A percentile compares a stretch with the other conserved stretches of the same genome.
Evolutionary conservation across 202 grass and related monocot species (phyloP).

Genomic region (Schoenoplectus triqueter): DNA sequence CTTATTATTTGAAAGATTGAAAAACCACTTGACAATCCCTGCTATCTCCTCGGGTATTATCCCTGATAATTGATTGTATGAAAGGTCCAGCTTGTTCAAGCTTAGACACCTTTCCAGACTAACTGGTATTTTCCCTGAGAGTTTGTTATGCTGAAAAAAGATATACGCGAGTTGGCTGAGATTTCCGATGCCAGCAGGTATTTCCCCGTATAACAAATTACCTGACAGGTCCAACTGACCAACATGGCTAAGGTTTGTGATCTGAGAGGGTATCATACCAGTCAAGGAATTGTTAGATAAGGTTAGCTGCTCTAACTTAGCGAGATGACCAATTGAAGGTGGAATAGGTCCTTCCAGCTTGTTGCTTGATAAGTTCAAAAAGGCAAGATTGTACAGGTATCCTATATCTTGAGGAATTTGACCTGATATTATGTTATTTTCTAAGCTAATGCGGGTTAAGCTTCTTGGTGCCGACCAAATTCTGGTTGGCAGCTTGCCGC

Average conservation of each 20-base stretch:
- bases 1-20: constrained; percentile 76
- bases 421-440: constrained; percentile 65
- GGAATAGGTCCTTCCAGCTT: constrained; percentile 61
- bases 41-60: constrained; percentile 49
- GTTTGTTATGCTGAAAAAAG: constrained; percentile 53
- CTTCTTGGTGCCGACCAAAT: constrained; percentile 32
- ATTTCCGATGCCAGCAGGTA: constrained; percentile 59
- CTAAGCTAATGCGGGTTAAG: constrained; percentile 51
- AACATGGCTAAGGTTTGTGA: constrained; percentile 49
- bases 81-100: constrained; percentile 61
- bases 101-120: constrained; percentile 38
- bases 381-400: constrained; percentile 60
- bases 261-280: constrained; percentile 55
- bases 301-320: constrained; percentile 47
- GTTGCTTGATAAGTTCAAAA: constrained; percentile 82
- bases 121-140: constrained; percentile 60
- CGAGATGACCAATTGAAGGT: constrained; percentile 46
- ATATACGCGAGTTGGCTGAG: constrained; percentile 35
- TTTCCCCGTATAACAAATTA: constrained; percentile 55
- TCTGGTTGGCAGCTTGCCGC: constrained; percentile 47
- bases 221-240: constrained; percentile 63
- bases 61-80: constrained; percentile 59
- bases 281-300: constrained; percentile 59
- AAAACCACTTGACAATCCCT: constrained; percentile 46
- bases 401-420: constrained; percentile 59